Evolutionary conservation across 305 asterid genomes (phyloP), one percentile per base, ranked within the genome.

Genomic region (Caryopteris hybrid): DNA sequence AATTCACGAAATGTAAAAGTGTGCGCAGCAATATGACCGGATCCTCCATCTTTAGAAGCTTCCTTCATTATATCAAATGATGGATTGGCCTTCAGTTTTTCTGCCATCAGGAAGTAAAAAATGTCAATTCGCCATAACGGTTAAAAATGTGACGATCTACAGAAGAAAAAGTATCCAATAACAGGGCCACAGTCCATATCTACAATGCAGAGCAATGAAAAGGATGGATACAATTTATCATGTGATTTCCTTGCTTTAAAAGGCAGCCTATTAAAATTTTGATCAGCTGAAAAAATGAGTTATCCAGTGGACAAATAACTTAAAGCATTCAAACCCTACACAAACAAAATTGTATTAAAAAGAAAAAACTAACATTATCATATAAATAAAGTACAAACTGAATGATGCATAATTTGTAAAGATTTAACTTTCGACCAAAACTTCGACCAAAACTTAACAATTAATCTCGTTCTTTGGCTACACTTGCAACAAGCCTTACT

Each of bases 1-100:
- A 90, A 76, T 71, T 90, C 96, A 55, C 86, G 90, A 74, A 90
- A 88, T 64, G 96, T 82, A 77, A 90, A 88, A 3, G 88, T 85
- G 51, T 84, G 88, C 6, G 91, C 91, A 5, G 91, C 91, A 58
- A 84, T 90, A 72, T 80, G 86, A 55, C 82, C 86, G 5, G 90
- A 79, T 61, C 84, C 91, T 66, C 84, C 90, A 31, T 84, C 89
- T 69, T 73, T 81, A 33, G 84, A 71, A 66, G 74, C 76, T 72
- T 88, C 92, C 57, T 80, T 78, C 70, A 83, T 83, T 34, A 69
- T 72, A 62, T 78, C 86, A 69, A 68, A 76, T 36, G 85, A 74
- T 4, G 72, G 59, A 61, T 75, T 83, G 36, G 67, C 78, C 84
- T 88, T 86, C n/a, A 72, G 50, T 60, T 84, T 86, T 64, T 81